phyloP scores from a whole-genome alignment of 1,139 yeast genomes.

The Suhomyces chickasaworum region DNA sequence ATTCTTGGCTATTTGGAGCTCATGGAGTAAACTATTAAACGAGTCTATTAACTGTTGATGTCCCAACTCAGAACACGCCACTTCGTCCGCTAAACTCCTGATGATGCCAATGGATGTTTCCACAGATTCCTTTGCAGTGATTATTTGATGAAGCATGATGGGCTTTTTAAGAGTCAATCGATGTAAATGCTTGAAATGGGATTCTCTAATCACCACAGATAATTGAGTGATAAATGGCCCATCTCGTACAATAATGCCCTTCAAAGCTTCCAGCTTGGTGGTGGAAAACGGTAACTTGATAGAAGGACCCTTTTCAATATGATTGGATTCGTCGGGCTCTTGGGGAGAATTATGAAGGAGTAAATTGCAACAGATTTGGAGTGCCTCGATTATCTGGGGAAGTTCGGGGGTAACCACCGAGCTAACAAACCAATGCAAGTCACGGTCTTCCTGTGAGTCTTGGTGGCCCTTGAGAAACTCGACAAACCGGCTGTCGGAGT shows the following conservation, averaged over 20 bases:
- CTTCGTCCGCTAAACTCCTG: constrained; percentile 17
- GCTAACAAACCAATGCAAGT: constrained; percentile 45
- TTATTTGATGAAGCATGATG: constrained; percentile 35
- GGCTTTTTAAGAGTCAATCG: constrained; percentile 33
- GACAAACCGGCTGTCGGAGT: constrained; percentile 9
- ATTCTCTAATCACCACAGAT: constrained; percentile 30
- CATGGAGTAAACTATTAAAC: constrained; percentile 30
- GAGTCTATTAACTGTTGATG: constrained; percentile 23
- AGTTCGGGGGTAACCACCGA: constrained; percentile 39
- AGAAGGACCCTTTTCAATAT: constrained; percentile 39
- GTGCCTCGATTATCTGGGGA: constrained; percentile 44
- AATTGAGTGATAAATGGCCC: constrained; percentile 42
- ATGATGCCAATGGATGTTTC: constrained; percentile 34
- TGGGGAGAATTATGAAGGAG: constrained; percentile 43
- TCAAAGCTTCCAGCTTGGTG: constrained; percentile 41
- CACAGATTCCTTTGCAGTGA: constrained; percentile 35
- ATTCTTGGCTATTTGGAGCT: constrained; percentile 38
- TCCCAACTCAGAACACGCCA: constrained; percentile 11
- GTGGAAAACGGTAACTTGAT: constrained; percentile 44
- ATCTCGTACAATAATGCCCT: constrained; percentile 46
- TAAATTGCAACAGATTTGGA: constrained; percentile 42
- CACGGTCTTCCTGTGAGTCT: constrained; percentile 29
- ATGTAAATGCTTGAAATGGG: constrained; percentile 33
- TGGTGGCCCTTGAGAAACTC: constrained; percentile 6
- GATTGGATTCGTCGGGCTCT: constrained; percentile 32